Conservation (phyloP, 163 green algal species). For the Volvox carteri region DNA sequence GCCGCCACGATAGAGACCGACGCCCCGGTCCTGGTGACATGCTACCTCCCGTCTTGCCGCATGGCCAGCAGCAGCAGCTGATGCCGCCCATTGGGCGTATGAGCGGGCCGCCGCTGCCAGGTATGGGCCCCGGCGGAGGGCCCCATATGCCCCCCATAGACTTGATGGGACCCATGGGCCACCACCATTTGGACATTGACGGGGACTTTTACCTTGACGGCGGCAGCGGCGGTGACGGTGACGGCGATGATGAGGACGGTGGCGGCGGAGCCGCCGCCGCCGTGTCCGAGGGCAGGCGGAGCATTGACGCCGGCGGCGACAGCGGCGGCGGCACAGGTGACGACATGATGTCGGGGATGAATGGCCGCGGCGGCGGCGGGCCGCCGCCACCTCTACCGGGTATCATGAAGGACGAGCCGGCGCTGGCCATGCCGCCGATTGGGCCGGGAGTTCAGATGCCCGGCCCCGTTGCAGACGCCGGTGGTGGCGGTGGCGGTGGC, state of each 20-base stretch:
- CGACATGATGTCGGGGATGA: not conserved
- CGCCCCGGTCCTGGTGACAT: not conserved
- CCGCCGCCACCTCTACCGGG: not conserved
- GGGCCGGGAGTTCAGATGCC: not conserved
- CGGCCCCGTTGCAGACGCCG: too few relatives aligned
- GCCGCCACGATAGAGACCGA: not conserved
- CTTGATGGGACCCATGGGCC: conserved; percentile 15
- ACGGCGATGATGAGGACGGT: not conserved
- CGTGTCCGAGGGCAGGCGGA: not conserved
- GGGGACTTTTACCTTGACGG: conserved; percentile 40
- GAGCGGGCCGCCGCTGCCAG: not conserved
- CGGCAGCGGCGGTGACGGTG: conserved; percentile 5
- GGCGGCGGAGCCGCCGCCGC: not conserved
- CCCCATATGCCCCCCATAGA: too few relatives aligned
- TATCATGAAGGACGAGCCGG: not conserved
- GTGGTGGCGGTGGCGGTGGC: not conserved
- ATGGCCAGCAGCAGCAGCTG: not conserved
- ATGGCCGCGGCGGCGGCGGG: not conserved
- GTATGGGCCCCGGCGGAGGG: too few relatives aligned
- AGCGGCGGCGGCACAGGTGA: not conserved
- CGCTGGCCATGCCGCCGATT: not conserved
- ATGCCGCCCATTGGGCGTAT: conserved; percentile 7
- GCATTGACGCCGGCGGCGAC: not conserved
- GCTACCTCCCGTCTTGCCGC: not conserved
- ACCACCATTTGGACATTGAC: conserved; percentile 1